Percentiles rank a stretch among this genome's conserved stretches.
These are phyloP conservation scores for Rhodotorula sp. DNA, from an alignment of 1,284 basidiomycete species.

Conservation along the genomic window DNA sequence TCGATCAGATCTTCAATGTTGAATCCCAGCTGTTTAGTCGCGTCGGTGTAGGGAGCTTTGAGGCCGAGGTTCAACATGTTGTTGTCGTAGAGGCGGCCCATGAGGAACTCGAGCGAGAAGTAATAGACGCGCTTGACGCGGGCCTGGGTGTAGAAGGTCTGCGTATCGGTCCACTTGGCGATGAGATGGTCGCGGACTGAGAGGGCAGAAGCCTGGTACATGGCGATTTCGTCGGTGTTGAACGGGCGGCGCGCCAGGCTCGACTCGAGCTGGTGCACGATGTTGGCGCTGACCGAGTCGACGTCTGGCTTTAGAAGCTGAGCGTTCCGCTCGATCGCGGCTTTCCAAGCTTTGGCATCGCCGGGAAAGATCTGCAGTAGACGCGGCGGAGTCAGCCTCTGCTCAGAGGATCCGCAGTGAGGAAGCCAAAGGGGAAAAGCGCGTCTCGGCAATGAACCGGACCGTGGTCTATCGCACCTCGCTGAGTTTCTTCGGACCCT, in stretches of 20 bases:
- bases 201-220: conserved; percentile 67
- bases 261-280: conserved; percentile 79
- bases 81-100: conserved; percentile 62
- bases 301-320: conserved; percentile 9
- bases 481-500: conserved; percentile 28
- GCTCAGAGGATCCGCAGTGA: no score
- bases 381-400: neutral
- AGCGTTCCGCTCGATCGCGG: conserved; percentile 32
- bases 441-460: no score
- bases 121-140: conserved; percentile 69
- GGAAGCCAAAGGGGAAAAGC: neutral
- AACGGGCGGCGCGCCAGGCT: conserved; percentile 81
- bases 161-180: conserved; percentile 36
- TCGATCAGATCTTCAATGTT: conserved; percentile 53
- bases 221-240: conserved; percentile 66
- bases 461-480: conserved; percentile 10
- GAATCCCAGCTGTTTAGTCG: conserved; percentile 74
- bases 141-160: conserved; percentile 50
- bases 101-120: conserved; percentile 75
- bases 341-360: conserved; percentile 39
- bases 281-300: conserved; percentile 18
- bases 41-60: conserved; percentile 68
- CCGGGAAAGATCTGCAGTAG: conserved; percentile 39
- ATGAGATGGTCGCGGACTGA: conserved; percentile 81
- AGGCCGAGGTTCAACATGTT: conserved; percentile 82